These are phyloP conservation scores for Dictyostelium brefeldianum DNA, from an alignment of 78 protist genomes.

Conservation along the genomic window DNA sequence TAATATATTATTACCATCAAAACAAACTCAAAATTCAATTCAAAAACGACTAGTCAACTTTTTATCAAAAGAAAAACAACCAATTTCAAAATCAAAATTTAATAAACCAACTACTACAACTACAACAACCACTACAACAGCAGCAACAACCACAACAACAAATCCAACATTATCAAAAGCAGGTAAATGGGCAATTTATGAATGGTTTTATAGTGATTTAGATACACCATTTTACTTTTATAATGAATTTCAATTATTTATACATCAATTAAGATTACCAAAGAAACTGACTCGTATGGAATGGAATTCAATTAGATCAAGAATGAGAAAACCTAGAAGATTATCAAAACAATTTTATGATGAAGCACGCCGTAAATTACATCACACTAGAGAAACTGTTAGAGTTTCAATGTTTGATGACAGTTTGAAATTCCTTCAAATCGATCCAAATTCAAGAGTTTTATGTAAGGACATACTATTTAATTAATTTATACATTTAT, in stretches of 20 bases:
- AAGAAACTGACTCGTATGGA: conserved; percentile 43
- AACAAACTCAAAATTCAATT: conserved; percentile 27
- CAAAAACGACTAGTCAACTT: conserved; percentile 44
- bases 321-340: conserved; percentile 69
- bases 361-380: conserved; percentile 56
- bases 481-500: too few relatives aligned
- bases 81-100: background rate
- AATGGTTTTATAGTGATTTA: conserved; percentile 78
- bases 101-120: background rate
- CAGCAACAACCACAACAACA: background rate
- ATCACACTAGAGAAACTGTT: conserved; percentile 47
- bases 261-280: conserved; percentile 32
- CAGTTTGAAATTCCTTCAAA: conserved; percentile 35
- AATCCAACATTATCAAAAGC: background rate
- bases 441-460: conserved; percentile 42
- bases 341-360: conserved; percentile 44
- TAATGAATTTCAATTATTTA: conserved; percentile 50
- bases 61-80: background rate
- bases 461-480: conserved; percentile 24
- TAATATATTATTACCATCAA: background rate
- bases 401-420: conserved; percentile 54
- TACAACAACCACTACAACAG: background rate
- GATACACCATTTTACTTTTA: conserved; percentile 72
- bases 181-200: conserved; percentile 60
- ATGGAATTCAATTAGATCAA: conserved; percentile 58